A percentile compares a stretch with the other conserved stretches of the same genome.
Conservation (phyloP, 495 filamentous ascomycete genomes). For the Penicillium subrubescens region DNA sequence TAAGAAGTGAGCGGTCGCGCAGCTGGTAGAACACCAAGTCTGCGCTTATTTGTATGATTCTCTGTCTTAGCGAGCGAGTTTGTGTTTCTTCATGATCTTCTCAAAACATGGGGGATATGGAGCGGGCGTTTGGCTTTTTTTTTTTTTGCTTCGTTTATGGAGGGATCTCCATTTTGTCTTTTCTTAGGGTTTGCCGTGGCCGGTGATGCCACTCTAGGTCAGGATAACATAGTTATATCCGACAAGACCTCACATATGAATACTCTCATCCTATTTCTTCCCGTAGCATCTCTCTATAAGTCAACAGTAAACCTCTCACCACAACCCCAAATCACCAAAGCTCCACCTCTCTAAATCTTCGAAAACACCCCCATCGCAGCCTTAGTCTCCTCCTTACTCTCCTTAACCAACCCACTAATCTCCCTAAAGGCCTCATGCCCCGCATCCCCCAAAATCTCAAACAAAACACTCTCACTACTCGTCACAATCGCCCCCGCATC, state of each 20-base stretch:
- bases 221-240: background rate
- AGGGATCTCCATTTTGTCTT: background rate
- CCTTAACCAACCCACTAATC: constrained; percentile 78
- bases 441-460: constrained; percentile 92
- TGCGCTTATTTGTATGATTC: background rate
- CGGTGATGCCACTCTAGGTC: background rate
- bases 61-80: constrained; percentile 2
- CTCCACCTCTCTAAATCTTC: constrained; percentile 53
- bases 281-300: background rate
- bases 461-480: constrained; percentile 87
- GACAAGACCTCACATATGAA: background rate
- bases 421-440: constrained; percentile 66
- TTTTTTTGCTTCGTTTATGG: too few relatives aligned
- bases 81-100: background rate
- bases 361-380: constrained; percentile 63
- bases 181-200: background rate
- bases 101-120: background rate
- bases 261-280: background rate
- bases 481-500: constrained; percentile 79
- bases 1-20: constrained; percentile 22
- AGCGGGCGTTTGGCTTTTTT: background rate
- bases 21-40: background rate
- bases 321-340: too few relatives aligned
- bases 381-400: constrained; percentile 66
- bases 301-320: background rate